A percentile compares a stretch with the other conserved stretches of the same genome.
phyloP scores from a whole-genome alignment of 768 basidiomycete genomes.

The Hypholoma sublateritium region DNA sequence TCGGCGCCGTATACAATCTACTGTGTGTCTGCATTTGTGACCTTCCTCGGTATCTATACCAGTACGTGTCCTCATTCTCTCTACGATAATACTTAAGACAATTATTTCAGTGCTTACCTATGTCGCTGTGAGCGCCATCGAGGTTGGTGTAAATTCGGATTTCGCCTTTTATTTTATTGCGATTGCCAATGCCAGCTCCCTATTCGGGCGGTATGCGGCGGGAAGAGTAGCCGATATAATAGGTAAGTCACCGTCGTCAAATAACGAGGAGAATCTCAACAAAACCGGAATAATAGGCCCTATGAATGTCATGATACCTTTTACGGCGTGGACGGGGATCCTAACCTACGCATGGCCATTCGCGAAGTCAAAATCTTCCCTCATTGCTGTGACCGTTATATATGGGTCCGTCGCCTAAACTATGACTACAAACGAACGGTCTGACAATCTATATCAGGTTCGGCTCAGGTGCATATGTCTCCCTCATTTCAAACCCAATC shows the following conservation, averaged over 20 bases:
- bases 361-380: conserved; percentile 37
- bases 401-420: conserved; percentile 53
- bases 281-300: conserved; percentile 40
- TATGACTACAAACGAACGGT: conserved; percentile 7
- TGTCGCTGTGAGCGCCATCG: conserved; percentile 55
- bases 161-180: conserved; percentile 67
- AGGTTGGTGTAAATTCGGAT: conserved; percentile 44
- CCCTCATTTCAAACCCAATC: conserved; percentile 54
- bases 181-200: conserved; percentile 65
- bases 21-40: conserved; percentile 52
- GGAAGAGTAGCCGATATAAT: conserved; percentile 55
- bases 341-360: conserved; percentile 76
- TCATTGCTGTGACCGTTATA: conserved; percentile 54
- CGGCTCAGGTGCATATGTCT: conserved; percentile 60
- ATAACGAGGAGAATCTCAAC: not conserved
- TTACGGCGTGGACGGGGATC: conserved; percentile 52
- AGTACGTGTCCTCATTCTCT: conserved; percentile 29
- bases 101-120: conserved; percentile 64
- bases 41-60: conserved; percentile 72
- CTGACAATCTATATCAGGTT: conserved; percentile 37
- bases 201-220: conserved; percentile 56
- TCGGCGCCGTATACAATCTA: conserved; percentile 55
- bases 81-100: conserved; percentile 2
- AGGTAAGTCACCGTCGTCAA: conserved; percentile 35
- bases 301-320: conserved; percentile 69